Evolutionary conservation across 1,284 basidiomycete species (phyloP).

Genomic region (Puccinia brachypodii): DNA sequence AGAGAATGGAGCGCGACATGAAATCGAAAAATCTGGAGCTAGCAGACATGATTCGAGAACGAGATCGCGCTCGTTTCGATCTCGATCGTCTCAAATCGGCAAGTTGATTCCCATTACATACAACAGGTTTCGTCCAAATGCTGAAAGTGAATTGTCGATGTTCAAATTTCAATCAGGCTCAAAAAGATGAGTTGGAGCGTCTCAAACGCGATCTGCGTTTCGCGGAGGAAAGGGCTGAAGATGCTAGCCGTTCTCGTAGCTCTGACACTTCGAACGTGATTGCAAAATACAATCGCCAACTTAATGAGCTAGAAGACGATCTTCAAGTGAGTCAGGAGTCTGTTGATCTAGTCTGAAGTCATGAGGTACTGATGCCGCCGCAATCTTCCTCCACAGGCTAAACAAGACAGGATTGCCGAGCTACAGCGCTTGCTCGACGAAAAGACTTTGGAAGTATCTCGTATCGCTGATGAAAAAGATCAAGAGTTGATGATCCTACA

Average conservation of each 20-base stretch:
- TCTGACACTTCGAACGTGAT: constrained; percentile 87
- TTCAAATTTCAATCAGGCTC: constrained; percentile 61
- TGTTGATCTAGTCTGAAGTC: neutral
- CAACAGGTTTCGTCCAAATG: neutral
- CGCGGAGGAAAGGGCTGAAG: constrained; percentile 97
- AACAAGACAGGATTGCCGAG: constrained; percentile 92
- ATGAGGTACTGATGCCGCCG: constrained; percentile 18
- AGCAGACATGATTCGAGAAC: constrained; percentile 97
- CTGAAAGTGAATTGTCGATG: neutral
- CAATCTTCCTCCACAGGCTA: constrained; percentile 63
- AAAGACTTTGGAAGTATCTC: constrained; percentile 72
- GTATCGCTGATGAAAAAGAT: constrained; percentile 89
- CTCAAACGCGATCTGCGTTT: constrained; percentile 89
- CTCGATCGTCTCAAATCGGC: constrained; percentile 87
- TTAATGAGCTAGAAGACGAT: constrained; percentile 91
- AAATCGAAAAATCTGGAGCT: constrained; percentile 98
- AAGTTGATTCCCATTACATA: constrained; percentile 51
- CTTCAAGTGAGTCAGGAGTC: constrained; percentile 67
- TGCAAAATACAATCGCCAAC: constrained; percentile 90
- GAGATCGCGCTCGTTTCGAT: constrained; percentile 93
- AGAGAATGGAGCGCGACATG: constrained; percentile 96
- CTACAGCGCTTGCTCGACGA: constrained; percentile 75
- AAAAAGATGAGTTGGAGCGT: constrained; percentile 94
- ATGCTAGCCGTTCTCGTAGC: constrained; percentile 85
- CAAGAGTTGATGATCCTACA: constrained; percentile 93